phyloP scores from a whole-genome alignment of 331 rosid genomes.

The Arachis monticola region DNA sequence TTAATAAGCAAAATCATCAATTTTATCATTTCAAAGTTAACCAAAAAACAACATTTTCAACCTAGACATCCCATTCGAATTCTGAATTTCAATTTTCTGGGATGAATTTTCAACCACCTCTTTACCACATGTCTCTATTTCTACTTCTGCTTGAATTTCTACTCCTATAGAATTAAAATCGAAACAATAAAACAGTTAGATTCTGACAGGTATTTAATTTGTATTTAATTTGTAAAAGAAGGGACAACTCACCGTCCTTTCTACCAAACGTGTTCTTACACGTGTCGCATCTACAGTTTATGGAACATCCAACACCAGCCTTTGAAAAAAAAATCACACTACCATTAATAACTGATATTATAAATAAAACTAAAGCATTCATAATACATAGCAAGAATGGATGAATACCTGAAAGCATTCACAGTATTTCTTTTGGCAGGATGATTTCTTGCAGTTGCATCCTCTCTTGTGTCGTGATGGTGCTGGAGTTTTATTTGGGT shows the following conservation, averaged over 20 bases:
- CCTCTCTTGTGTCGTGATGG: conserved; percentile 91
- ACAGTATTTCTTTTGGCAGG: conserved; percentile 88
- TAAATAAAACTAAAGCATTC: conserved; percentile 17
- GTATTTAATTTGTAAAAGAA: conserved; percentile 7
- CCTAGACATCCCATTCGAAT: conserved; percentile 72
- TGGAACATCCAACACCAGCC: conserved; percentile 97
- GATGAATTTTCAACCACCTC: conserved; percentile 49
- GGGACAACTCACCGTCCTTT: conserved; percentile 72
- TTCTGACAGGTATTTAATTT: background rate
- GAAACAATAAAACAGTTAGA: conserved; percentile 31
- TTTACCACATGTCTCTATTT: conserved; percentile 56
- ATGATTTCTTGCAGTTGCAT: conserved; percentile 98
- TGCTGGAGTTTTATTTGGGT: conserved; percentile 89
- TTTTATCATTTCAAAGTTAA: conserved; percentile 10
- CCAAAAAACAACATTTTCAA: conserved; percentile 40
- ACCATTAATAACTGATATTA: conserved; percentile 40
- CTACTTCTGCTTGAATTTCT: conserved; percentile 69
- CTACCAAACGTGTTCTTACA: conserved; percentile 86
- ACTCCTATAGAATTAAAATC: conserved; percentile 52
- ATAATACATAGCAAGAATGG: conserved; percentile 12
- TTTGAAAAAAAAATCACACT: conserved; percentile 35
- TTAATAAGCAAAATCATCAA: background rate
- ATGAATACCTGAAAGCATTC: conserved; percentile 93
- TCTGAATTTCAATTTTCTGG: conserved; percentile 57
- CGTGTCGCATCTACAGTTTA: conserved; percentile 86